Base-by-base conservation (phyloP, 192 early-diverging fungal genomes). In the Haplosporangium gracile region DNA sequence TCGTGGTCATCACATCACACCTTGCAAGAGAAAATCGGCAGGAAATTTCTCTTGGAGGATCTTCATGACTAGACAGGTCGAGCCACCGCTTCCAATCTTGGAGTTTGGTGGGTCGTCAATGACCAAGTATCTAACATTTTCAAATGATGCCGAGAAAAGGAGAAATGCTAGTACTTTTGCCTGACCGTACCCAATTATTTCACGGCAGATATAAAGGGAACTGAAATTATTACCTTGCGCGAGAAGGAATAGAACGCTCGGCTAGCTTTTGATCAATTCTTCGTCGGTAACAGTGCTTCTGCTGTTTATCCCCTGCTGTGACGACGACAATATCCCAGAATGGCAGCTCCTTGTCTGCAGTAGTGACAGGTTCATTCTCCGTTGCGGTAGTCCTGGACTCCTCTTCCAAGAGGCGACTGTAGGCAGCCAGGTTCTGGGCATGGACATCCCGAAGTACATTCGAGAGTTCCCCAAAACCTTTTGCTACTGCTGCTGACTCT, bases 301-400 rank as follows among this genome's bases (percentile, higher is more conserved):
- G 89, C 24, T 83, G 86, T 9, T 29, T 8, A 24, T 89, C 82
- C 9, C 89, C 78, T 7, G 89, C 88, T 4, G 89, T 89, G 42
- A 89, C 40, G 18, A 88, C 87, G 24, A 89, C 79, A 15, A 86
- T 71, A 75, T 89, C 89, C 89, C 89, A 89, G 49, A 89, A 89
- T 24, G 32, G 51, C 32, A 29, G 32, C 6, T 76, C 39, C 6
- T 75, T 20, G 49, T 22, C 49, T 22, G 18, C 18, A 51, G 49
- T 51, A 2, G 15, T 22, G 49, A 5, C 49, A 51, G 49, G 45
- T 32, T 26, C n/a, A 47, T 74, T 74, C 38, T 38, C 36, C 4
- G 20, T 38, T 0, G 15, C 43, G 43, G 11, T 13, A 5, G 43
- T 22, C 47, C 65, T 70, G 55, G 15, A 7, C 39, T 71, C 42